A percentile compares a stretch with the other conserved stretches of the same genome.
Evolutionary conservation across 805 yeast genomes (phyloP).

Genomic region (Limtongia smithiae): DNA sequence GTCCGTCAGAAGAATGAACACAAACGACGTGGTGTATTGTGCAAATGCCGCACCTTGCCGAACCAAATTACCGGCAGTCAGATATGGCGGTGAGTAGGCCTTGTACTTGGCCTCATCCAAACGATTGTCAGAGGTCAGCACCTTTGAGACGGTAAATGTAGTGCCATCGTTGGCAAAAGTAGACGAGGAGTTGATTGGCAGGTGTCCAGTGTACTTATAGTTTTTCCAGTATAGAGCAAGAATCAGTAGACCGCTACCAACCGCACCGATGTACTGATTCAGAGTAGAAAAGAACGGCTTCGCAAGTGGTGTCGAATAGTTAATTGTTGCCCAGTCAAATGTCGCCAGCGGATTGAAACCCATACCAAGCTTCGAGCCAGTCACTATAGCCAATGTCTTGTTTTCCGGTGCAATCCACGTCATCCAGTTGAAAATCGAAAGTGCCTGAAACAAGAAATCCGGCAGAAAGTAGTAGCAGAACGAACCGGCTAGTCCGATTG

Average conservation of each 20-base stretch:
- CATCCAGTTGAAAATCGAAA: constrained; percentile 56
- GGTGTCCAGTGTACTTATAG: constrained; percentile 47
- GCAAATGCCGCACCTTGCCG: constrained; percentile 9
- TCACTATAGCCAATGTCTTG: constrained; percentile 46
- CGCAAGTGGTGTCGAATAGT: constrained; percentile 42
- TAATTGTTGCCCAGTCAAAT: constrained; percentile 44
- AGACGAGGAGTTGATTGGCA: constrained; percentile 47
- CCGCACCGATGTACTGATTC: constrained; percentile 39
- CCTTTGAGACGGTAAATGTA: constrained; percentile 47
- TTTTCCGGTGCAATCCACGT: constrained; percentile 55
- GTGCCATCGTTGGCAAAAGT: constrained; percentile 33
- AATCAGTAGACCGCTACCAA: constrained; percentile 33
- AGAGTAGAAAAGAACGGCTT: constrained; percentile 44
- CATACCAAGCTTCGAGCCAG: constrained; percentile 44
- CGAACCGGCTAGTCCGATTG: constrained; percentile 42
- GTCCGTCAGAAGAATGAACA: constrained; percentile 9
- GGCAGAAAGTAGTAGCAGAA: constrained; percentile 59
- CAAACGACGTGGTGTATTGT: constrained; percentile 7
- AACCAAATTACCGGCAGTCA: constrained; percentile 53
- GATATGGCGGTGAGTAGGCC: constrained; percentile 55
- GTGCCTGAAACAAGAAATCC: constrained; percentile 55
- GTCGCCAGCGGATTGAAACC: constrained; percentile 48
- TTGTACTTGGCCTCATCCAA: constrained; percentile 48
- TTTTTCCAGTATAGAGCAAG: constrained; percentile 44
- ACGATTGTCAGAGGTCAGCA: constrained; percentile 45